Evolutionary conservation across 768 basidiomycete species (phyloP).

Genomic region (Rhizopogon vulgaris): DNA sequence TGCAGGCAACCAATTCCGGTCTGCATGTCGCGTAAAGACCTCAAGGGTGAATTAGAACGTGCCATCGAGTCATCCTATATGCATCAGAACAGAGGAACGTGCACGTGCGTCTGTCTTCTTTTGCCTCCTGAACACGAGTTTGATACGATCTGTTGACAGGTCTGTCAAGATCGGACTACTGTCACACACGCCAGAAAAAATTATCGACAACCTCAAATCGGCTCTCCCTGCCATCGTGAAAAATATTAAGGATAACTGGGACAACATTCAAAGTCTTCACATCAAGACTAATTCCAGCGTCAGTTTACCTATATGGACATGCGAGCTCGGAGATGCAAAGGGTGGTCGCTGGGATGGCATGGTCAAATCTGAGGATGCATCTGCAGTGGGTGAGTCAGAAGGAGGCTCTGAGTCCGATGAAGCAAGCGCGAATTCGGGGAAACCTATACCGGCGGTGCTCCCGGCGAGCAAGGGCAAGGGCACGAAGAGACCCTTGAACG

Average conservation of each 20-base stretch:
- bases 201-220: slow-evolving; percentile 69
- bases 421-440: neutral
- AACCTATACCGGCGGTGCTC: neutral
- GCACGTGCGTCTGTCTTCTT: slow-evolving; percentile 55
- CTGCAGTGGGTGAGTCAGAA: neutral
- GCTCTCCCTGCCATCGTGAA: slow-evolving; percentile 72
- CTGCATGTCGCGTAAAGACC: slow-evolving; percentile 78
- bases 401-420: neutral
- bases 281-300: slow-evolving; percentile 86
- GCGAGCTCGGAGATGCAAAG: slow-evolving; percentile 50
- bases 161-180: slow-evolving; percentile 79
- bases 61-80: slow-evolving; percentile 94
- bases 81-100: slow-evolving; percentile 91
- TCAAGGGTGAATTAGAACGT: slow-evolving; percentile 88
- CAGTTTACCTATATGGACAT: slow-evolving; percentile 89
- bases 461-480: neutral
- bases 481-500: slow-evolving; percentile 5
- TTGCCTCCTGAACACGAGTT: neutral
- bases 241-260: slow-evolving; percentile 77
- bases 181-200: slow-evolving; percentile 66
- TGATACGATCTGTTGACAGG: slow-evolving; percentile 29
- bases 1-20: slow-evolving; percentile 92
- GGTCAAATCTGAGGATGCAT: slow-evolving; percentile 8
- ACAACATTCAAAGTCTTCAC: slow-evolving; percentile 82
- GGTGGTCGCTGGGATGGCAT: slow-evolving; percentile 27